phyloP scores from a whole-genome alignment of 371 early-diverging fungal genomes.

The Syncephalastrum contaminatum region DNA sequence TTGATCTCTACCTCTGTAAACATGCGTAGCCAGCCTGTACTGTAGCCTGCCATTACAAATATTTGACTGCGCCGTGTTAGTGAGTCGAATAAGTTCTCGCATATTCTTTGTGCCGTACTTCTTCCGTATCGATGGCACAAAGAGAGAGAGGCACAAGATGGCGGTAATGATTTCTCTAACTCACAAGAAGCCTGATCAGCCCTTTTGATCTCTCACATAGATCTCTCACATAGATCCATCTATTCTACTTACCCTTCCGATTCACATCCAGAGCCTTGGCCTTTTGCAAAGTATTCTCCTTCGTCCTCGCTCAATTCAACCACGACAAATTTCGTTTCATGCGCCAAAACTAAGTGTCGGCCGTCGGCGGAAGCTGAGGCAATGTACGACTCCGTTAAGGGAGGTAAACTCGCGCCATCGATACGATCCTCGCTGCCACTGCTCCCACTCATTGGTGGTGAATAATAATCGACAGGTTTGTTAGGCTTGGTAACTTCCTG shows the following conservation, averaged over 20 bases:
- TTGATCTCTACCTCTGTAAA: conserved; percentile 52
- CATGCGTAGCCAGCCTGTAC: conserved; percentile 61
- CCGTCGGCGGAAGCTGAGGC: conserved; percentile 43
- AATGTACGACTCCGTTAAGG: conserved; percentile 28
- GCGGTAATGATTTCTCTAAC: conserved; percentile 56
- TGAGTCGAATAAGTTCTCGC: not conserved
- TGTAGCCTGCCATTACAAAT: conserved; percentile 61
- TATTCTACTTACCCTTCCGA: conserved; percentile 25
- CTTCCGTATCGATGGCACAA: conserved; percentile 53
- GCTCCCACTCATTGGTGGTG: too few species aligned
- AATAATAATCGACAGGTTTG: too few species aligned
- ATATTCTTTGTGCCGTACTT: conserved; percentile 29
- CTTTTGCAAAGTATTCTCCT: conserved; percentile 45
- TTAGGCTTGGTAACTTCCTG: too few species aligned
- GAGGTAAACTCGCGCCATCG: conserved; percentile 6
- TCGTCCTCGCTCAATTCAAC: conserved; percentile 37
- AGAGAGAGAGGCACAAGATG: conserved; percentile 54
- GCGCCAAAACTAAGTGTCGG: conserved; percentile 34
- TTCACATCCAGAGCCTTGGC: conserved; percentile 57
- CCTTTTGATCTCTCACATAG: not conserved
- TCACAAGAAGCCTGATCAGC: not conserved
- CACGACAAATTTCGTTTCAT: conserved; percentile 43
- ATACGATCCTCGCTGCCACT: too few species aligned
- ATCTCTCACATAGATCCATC: not conserved
- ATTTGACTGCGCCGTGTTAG: conserved; percentile 35